Percentiles rank a stretch among this genome's conserved stretches.
These are phyloP conservation scores for Angomonas ambiguus DNA, from an alignment of 208 protist species.

Conservation along the genomic window DNA sequence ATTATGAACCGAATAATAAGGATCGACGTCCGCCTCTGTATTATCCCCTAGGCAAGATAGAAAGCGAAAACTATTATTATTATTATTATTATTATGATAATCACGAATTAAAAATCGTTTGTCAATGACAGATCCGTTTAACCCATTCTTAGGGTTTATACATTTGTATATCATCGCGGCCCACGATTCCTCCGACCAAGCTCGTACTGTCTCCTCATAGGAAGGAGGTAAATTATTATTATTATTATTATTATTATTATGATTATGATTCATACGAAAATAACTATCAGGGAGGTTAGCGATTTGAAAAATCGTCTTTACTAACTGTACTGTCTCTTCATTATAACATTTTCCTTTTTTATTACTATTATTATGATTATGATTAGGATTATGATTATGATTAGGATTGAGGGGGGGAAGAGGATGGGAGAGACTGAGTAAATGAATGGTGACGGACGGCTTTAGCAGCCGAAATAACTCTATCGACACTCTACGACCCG, in stretches of 20 bases:
- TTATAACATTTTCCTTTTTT: constrained; percentile 10
- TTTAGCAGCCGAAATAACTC: constrained; percentile 68
- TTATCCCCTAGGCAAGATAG: too few species aligned
- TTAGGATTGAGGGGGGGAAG: not conserved
- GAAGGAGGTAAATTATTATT: not conserved
- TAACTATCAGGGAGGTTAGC: constrained; percentile 8
- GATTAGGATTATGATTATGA: not conserved
- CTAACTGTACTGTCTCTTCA: constrained; percentile 47
- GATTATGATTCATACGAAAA: too few species aligned
- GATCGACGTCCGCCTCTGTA: too few species aligned
- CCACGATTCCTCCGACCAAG: too few species aligned
- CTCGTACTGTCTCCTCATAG: too few species aligned
- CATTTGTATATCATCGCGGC: too few species aligned
- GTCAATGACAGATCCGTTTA: too few species aligned
- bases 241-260: constrained; percentile 2
- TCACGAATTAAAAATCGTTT: too few species aligned
- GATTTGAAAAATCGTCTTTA: constrained; percentile 34
- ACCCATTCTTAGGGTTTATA: too few species aligned
- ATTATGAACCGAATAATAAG: too few species aligned
- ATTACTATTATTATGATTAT: not conserved
- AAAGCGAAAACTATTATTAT: too few species aligned
- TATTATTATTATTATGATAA: too few species aligned
- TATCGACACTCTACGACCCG: constrained; percentile 66
- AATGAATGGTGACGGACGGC: constrained; percentile 71
- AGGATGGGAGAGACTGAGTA: constrained; percentile 16